Percentiles rank a stretch among this genome's conserved stretches.
Conservation (phyloP, 345 rosid genomes). For the Trapa incisa region DNA sequence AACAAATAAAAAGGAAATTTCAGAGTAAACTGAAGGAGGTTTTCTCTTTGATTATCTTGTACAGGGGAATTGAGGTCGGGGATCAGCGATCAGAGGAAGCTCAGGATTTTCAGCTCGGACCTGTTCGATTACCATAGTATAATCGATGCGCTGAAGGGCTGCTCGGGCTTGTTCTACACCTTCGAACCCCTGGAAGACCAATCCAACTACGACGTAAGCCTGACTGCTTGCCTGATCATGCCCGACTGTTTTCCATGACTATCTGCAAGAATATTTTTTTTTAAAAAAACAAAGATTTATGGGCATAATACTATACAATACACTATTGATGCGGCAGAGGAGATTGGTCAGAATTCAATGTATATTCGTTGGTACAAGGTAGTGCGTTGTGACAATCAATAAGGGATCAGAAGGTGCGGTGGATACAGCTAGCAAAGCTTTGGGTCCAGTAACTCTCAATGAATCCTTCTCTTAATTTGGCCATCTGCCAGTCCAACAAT, state of each 20-base stretch:
- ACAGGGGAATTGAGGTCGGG: constrained; percentile 2
- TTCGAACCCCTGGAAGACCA: constrained; percentile 44
- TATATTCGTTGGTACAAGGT: too few relatives aligned
- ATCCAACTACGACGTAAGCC: constrained; percentile 36
- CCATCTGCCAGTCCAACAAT: background rate
- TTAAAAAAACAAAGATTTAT: too few relatives aligned
- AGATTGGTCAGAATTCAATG: too few relatives aligned
- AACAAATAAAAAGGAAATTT: too few relatives aligned
- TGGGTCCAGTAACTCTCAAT: background rate
- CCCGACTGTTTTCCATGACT: too few relatives aligned
- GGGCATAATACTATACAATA: too few relatives aligned
- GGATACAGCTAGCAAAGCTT: background rate
- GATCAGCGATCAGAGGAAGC: constrained; percentile 19
- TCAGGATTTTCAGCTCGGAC: constrained; percentile 37
- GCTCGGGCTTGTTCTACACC: constrained; percentile 43
- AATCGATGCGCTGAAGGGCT: constrained; percentile 37
- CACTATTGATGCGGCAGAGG: too few relatives aligned
- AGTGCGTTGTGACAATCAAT: too few relatives aligned
- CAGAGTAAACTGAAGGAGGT: too few relatives aligned
- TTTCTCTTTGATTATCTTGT: too few relatives aligned
- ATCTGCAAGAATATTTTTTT: too few relatives aligned
- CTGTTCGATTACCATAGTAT: constrained; percentile 58
- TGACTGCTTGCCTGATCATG: background rate
- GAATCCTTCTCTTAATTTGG: background rate
- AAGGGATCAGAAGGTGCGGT: background rate